Percentiles rank a stretch among this genome's conserved stretches.
phyloP scores from a whole-genome alignment of 2,329 filamentous ascomycete genomes.

The Xylaria sp. region DNA sequence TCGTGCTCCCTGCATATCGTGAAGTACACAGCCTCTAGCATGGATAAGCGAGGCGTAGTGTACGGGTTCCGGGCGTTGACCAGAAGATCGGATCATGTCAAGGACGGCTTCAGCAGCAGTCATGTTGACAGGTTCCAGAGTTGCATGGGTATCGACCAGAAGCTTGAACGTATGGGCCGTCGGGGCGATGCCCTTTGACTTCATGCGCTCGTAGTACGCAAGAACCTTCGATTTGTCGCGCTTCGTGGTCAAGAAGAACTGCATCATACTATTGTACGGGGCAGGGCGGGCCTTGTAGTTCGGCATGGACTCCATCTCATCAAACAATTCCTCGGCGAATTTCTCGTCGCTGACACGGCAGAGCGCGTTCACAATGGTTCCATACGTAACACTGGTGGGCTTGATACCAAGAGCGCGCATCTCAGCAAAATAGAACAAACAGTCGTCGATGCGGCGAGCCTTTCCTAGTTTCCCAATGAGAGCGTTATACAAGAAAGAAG shows the following conservation, averaged over 20 bases:
- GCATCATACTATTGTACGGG: conserved; percentile 99
- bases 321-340: conserved; percentile 96
- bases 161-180: conserved; percentile 98
- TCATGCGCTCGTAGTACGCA: conserved; percentile 95
- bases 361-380: conserved; percentile 96
- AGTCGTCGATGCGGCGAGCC: conserved; percentile 97
- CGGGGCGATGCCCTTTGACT: conserved; percentile 83
- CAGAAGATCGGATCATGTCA: conserved; percentile 77
- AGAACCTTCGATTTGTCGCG: conserved; percentile 94
- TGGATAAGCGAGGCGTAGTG: conserved; percentile 97
- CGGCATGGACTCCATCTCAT: conserved; percentile 98
- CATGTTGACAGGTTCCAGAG: conserved; percentile 92
- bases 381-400: conserved; percentile 96
- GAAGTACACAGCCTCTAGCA: conserved; percentile 91
- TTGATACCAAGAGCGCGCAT: conserved; percentile 94
- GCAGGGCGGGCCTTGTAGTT: conserved; percentile 99
- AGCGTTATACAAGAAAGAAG: conserved; percentile 97
- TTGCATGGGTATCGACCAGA: conserved; percentile 93
- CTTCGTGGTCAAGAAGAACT: conserved; percentile 98
- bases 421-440: conserved; percentile 96
- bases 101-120: conserved; percentile 85
- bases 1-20: conserved; percentile 87
- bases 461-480: conserved; percentile 98
- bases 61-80: conserved; percentile 85
- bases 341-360: conserved; percentile 98